phyloP scores from a whole-genome alignment of 1,284 basidiomycete genomes.

The Somion occarium region DNA sequence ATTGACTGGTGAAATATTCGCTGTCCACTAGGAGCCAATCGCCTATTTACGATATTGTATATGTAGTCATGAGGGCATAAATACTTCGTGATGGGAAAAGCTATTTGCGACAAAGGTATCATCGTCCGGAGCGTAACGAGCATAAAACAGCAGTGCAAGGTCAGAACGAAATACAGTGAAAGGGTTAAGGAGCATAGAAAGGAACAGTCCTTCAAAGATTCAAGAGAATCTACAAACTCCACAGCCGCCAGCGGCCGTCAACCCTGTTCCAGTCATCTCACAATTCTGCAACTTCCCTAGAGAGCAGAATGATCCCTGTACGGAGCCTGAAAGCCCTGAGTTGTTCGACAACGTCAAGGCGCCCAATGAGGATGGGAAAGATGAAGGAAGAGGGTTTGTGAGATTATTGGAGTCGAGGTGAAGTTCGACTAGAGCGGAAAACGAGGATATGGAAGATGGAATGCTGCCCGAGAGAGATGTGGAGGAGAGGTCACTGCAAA shows the following conservation, averaged over 20 bases:
- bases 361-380: slow-evolving; percentile 26
- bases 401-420: slow-evolving; percentile 29
- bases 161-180: too few species aligned
- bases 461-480: slow-evolving; percentile 25
- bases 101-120: too few species aligned
- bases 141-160: too few species aligned
- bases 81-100: too few species aligned
- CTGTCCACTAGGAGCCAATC: too few species aligned
- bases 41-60: too few species aligned
- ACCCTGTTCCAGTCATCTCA: slow-evolving; percentile 26
- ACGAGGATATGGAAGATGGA: slow-evolving; percentile 23
- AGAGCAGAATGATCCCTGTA: slow-evolving; percentile 26
- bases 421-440: slow-evolving; percentile 25
- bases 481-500: slow-evolving; percentile 27
- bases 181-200: too few species aligned
- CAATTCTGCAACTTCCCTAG: slow-evolving; percentile 25
- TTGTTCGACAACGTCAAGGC: slow-evolving; percentile 26
- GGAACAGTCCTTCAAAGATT: too few species aligned
- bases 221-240: slow-evolving; percentile 19
- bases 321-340: slow-evolving; percentile 21
- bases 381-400: slow-evolving; percentile 20
- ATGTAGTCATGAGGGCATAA: too few species aligned
- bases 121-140: too few species aligned
- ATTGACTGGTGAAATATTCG: too few species aligned
- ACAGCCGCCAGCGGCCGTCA: slow-evolving; percentile 22